Base-by-base conservation (phyloP, 495 filamentous ascomycete species). In the Pyrenopolyporus hunteri region DNA sequence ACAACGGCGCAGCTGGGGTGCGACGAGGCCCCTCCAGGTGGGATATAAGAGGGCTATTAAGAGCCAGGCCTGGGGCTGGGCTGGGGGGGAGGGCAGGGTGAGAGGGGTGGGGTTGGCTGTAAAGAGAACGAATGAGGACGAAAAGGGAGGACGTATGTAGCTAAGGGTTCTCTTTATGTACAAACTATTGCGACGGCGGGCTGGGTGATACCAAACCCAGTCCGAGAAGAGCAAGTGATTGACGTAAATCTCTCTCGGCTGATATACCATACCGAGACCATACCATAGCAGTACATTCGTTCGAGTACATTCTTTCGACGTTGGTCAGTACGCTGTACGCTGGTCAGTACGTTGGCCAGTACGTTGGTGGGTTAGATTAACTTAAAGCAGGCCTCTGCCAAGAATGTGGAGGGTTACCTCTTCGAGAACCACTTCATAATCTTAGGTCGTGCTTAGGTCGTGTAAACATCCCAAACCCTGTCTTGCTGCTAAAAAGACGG, bases 351-450 rank as follows among this genome's bases (percentile, higher is more conserved):
- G n/a, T n/a, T n/a, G n/a, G n/a, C n/a, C n/a, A n/a, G n/a, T 31
- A 52, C 57, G 50, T 66, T 53, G 63, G 57, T 57, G 57, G 62
- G 47, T 60, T 43, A 59, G 51, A 59, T 65, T 57, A 51, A 22
- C 33, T 47, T 52, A 60, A 56, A 56, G 39, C 55, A 59, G 43
- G 1, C 31, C 9, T n/a, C 22, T 57, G 62, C 62, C 62, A 65
- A 65, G 62, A 59, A 7, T 55, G 56, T 51, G 57, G 63, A 66
- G 56, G 45, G 57, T 60, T 53, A 14, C 63, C 63, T 3, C 42
- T 60, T 66, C 36, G 33, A 66, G 63, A 43, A 60, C 11, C 50
- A 66, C 54, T 37, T 66, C 56, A 60, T 56, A 56, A 66, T 36
- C 35, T 32, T 28, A 23, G 25, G 35, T n/a, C 20, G 32, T 31